Percentiles rank a stretch among this genome's conserved stretches.
These are phyloP conservation scores for Suillus subalutaceus DNA, from an alignment of 768 basidiomycete genomes.

Conservation along the genomic window DNA sequence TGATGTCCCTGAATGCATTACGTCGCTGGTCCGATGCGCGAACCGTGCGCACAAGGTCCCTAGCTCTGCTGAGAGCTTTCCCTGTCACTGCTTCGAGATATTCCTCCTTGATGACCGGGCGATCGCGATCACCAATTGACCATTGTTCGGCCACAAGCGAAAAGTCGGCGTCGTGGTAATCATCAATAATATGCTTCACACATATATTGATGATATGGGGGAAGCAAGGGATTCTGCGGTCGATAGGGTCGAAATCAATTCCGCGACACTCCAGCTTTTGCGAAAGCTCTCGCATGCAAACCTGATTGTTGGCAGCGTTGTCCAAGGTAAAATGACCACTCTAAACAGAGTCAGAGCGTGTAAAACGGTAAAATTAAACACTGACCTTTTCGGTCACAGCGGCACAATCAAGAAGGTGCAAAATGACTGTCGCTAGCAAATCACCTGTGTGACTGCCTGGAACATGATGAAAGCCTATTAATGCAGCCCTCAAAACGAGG, in stretches of 20 bases:
- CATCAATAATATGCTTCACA: neutral
- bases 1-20: neutral
- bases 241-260: neutral
- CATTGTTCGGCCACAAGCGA: neutral
- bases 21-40: neutral
- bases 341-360: neutral
- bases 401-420: neutral
- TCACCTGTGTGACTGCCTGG: conserved; percentile 20
- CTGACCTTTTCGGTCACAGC: neutral
- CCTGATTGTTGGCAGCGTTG: neutral
- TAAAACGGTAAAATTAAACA: neutral
- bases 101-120: neutral
- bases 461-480: conserved; percentile 18
- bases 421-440: conserved; percentile 10
- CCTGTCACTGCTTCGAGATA: neutral
- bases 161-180: neutral
- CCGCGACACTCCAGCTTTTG: neutral
- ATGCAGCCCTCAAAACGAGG: conserved; percentile 13
- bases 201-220: neutral
- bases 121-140: neutral
- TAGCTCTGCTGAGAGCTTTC: neutral
- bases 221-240: neutral
- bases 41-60: neutral
- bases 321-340: conserved; percentile 1
- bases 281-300: neutral